phyloP scores from a whole-genome alignment of 208 protist genomes.

The Crithidia brevicula region DNA sequence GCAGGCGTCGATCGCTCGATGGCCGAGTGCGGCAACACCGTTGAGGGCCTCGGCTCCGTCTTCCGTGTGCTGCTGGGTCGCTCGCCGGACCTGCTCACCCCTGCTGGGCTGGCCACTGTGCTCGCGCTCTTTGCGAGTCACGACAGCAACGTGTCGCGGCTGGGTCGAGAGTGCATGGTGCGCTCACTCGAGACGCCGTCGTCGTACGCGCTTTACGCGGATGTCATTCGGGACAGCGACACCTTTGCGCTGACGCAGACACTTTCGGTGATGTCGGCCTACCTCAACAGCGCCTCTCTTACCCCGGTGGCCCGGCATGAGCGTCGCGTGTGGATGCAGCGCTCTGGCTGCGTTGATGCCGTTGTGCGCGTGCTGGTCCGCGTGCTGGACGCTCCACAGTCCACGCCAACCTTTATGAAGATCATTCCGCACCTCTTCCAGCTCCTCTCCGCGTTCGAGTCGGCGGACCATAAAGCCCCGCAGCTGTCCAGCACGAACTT shows the following conservation, averaged over 20 bases:
- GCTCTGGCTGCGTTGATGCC: conserved; percentile 61
- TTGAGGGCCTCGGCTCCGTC: conserved; percentile 47
- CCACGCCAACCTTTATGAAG: conserved; percentile 41
- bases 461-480: conserved; percentile 51
- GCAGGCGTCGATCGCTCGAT: conserved; percentile 5
- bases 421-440: conserved; percentile 73
- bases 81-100: conserved; percentile 33
- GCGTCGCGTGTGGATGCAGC: conserved; percentile 67
- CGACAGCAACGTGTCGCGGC: conserved; percentile 46
- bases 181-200: conserved; percentile 60
- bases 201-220: conserved; percentile 56
- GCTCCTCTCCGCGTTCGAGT: conserved; percentile 76
- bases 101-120: conserved; percentile 40
- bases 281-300: conserved; percentile 35
- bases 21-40: conserved; percentile 39
- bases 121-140: conserved; percentile 50
- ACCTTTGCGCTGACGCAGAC: conserved; percentile 43
- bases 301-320: conserved; percentile 42
- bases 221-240: conserved; percentile 43
- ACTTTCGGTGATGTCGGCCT: conserved; percentile 45
- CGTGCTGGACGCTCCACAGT: conserved; percentile 36
- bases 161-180: conserved; percentile 63
- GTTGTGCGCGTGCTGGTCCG: conserved; percentile 52
- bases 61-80: conserved; percentile 63
- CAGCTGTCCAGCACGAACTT: conserved; percentile 61